Conservation (phyloP, 1,139 yeast species). For the Suhomyces kunorum region DNA sequence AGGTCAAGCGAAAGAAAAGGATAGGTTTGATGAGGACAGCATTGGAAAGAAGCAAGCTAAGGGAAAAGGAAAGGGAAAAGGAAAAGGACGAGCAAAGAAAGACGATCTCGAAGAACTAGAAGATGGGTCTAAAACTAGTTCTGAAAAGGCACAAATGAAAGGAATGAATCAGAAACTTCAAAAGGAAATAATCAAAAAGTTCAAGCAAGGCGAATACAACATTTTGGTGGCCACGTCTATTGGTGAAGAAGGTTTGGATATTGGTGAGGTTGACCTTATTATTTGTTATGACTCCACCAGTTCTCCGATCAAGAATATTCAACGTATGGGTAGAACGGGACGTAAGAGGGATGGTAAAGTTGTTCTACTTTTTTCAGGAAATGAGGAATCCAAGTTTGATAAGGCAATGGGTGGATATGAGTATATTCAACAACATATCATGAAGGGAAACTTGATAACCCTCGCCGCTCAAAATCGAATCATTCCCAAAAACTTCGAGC, state of each 20-base stretch:
- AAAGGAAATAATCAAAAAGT: conserved; percentile 69
- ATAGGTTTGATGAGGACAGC: conserved; percentile 58
- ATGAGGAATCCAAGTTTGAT: conserved; percentile 77
- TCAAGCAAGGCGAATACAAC: conserved; percentile 71
- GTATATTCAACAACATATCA: conserved; percentile 67
- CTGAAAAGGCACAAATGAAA: conserved; percentile 53
- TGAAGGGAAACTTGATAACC: conserved; percentile 42
- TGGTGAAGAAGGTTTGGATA: conserved; percentile 98
- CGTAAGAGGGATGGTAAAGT: conserved; percentile 89
- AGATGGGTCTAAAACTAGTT: conserved; percentile 32
- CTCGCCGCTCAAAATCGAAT: conserved; percentile 60
- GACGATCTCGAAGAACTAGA: conserved; percentile 21
- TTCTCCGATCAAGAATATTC: conserved; percentile 91
- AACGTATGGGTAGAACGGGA: conserved; percentile 98
- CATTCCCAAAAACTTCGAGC: conserved; percentile 57
- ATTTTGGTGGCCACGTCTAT: conserved; percentile 93
- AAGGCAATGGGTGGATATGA: conserved; percentile 85
- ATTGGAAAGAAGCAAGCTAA: conserved; percentile 21
- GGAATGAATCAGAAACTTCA: conserved; percentile 77
- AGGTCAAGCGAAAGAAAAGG: conserved; percentile 71
- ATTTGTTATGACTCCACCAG: conserved; percentile 90
- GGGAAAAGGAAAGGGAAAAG: background rate
- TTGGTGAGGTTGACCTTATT: conserved; percentile 94
- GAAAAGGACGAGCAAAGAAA: conserved; percentile 24
- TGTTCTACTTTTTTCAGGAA: conserved; percentile 71